These are phyloP conservation scores for Vachellia collinsii DNA, from an alignment of 306 rosid species.

Conservation along the genomic window DNA sequence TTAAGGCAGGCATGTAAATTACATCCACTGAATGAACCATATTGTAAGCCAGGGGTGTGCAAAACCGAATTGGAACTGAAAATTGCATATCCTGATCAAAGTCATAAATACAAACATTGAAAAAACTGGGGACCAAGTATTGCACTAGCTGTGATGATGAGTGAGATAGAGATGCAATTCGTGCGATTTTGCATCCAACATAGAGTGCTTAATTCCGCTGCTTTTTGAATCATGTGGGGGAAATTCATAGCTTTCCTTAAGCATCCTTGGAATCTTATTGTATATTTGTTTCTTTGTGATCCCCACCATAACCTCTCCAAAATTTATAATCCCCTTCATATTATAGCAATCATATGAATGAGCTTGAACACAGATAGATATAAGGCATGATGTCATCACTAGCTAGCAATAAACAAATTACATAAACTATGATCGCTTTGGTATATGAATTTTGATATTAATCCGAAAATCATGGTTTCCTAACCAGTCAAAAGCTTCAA, in stretches of 20 bases:
- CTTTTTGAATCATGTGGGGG: constrained; percentile 12
- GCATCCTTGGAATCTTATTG: constrained; percentile 11
- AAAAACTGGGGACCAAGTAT: constrained; percentile 13
- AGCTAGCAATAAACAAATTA: neutral
- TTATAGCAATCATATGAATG: constrained; percentile 21
- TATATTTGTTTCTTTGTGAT: constrained; percentile 16
- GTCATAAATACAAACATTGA: constrained; percentile 21
- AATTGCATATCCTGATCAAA: constrained; percentile 19
- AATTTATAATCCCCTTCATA: constrained; percentile 18
- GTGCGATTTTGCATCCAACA: constrained; percentile 33
- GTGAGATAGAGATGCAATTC: constrained; percentile 21
- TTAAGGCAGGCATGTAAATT: constrained; percentile 26
- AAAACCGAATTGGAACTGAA: no score
- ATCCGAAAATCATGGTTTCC: no score
- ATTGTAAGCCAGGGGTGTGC: neutral
- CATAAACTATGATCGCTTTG: neutral
- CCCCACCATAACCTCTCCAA: neutral
- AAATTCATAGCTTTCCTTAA: neutral
- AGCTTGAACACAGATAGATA: constrained; percentile 18
- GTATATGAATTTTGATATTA: no score
- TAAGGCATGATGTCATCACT: neutral
- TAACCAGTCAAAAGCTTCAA: constrained; percentile 63
- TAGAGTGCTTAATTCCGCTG: constrained; percentile 22
- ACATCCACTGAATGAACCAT: constrained; percentile 30
- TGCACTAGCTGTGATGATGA: constrained; percentile 26